Evolutionary conservation across 192 early-diverging fungal genomes (phyloP), one percentile per base, ranked within the genome.

Genomic region (Pilobolus umbonatus): DNA sequence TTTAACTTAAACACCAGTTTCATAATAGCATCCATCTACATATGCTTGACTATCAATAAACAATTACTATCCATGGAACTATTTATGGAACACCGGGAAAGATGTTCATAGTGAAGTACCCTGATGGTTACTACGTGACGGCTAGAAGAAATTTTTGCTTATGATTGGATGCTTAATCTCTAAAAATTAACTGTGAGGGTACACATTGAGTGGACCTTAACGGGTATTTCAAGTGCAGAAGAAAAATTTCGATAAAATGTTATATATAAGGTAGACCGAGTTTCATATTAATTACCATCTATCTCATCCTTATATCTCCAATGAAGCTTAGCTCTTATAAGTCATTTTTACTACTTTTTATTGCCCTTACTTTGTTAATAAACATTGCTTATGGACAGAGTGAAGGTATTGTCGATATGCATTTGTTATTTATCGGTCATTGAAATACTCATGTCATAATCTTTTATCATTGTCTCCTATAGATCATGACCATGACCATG

Each of bases 121-220:
- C 36, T 53, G 10, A 1, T 9, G 34, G 51, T 53, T 53, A 53
- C 19, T 30, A 51, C 15, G 55, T 57, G 55, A 57, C 55, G 8
- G 28, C 8, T n/a, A 45, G 3, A 17, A 31, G 55, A 57, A 57
- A 57, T 57, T 57, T 57, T 45, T 57, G 14, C 8, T 19, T 42
- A 32, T 57, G 24, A 57, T 57, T 57, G 55, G 55, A 22, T 19
- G 29, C 21, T n/a, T 11, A 15, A 5, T 29, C 10, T 14, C 29
- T 45, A 35, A 21, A 25, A 57, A 45, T 44, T 45, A 6, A 36
- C 26, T 8, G 17, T 31, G 19, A 42, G 24, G 29, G 47, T 49
- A 30, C 25, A 30, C 35, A 19, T 32, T 31, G 24, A 14, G 40
- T 45, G 42, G 15, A 31, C 40, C 40, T 44, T 56, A 19, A 29